Percentiles rank a stretch among this genome's conserved stretches.
Evolutionary conservation across 2,329 filamentous ascomycete species (phyloP).

Genomic region (Aspergillus sp.): DNA sequence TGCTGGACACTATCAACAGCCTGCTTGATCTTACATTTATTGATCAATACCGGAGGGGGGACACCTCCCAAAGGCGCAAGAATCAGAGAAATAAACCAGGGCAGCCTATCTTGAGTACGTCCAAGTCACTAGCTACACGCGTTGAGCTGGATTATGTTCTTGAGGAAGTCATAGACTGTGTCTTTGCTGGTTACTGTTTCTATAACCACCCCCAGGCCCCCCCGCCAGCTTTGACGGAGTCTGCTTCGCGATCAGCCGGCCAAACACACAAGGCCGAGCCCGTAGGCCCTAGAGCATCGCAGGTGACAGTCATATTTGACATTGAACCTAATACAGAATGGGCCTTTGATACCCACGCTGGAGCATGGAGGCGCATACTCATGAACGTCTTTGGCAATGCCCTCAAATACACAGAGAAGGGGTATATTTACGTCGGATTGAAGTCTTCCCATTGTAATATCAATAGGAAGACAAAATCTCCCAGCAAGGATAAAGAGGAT

Average conservation of each 20-base stretch:
- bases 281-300: background rate
- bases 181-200: conserved; percentile 16
- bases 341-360: conserved; percentile 46
- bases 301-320: conserved; percentile 34
- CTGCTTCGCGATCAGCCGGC: background rate
- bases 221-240: conserved; percentile 1
- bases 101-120: no score
- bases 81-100: background rate
- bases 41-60: conserved; percentile 16
- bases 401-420: conserved; percentile 47
- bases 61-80: background rate
- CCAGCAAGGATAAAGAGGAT: background rate
- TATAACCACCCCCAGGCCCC: conserved; percentile 1
- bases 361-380: conserved; percentile 47
- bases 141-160: conserved; percentile 14
- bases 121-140: conserved; percentile 3
- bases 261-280: background rate
- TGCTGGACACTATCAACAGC: conserved; percentile 44
- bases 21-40: conserved; percentile 34
- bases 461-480: background rate
- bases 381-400: conserved; percentile 52
- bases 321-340: conserved; percentile 43
- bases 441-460: conserved; percentile 12
- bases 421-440: conserved; percentile 41
- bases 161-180: conserved; percentile 18